These are phyloP conservation scores for Umbelopsis sp. DNA, from an alignment of 192 early-diverging fungal genomes.

Conservation along the genomic window DNA sequence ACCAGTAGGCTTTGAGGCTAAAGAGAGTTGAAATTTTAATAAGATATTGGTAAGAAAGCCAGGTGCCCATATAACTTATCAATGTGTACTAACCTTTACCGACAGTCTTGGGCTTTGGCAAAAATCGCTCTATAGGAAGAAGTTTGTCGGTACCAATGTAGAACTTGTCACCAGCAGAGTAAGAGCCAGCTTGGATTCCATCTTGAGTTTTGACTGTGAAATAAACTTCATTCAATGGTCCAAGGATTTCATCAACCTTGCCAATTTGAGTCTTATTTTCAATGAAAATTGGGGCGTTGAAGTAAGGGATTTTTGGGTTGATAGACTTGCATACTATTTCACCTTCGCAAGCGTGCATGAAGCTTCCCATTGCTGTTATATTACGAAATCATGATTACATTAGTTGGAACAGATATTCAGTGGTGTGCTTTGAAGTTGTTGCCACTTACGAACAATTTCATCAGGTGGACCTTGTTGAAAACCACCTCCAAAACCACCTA, in stretches of 20 bases:
- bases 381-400: background rate
- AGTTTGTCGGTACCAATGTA: conserved; percentile 94
- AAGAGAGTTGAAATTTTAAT: no score
- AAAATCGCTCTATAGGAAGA: conserved; percentile 93
- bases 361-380: conserved; percentile 78
- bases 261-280: conserved; percentile 99
- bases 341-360: conserved; percentile 94
- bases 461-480: conserved; percentile 34
- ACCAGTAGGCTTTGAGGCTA: conserved; percentile 51
- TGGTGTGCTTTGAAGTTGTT: background rate
- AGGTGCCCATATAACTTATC: no score
- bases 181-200: conserved; percentile 89
- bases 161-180: conserved; percentile 89
- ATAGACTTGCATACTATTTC: conserved; percentile 95
- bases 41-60: no score
- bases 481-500: conserved; percentile 27
- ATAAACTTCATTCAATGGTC: conserved; percentile 95
- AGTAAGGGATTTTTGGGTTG: conserved; percentile 94
- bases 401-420: background rate
- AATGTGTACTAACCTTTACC: conserved; percentile 50
- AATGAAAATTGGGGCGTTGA: conserved; percentile 97
- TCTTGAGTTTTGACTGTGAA: conserved; percentile 97
- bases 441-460: conserved; percentile 39
- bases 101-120: conserved; percentile 87
- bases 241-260: conserved; percentile 98